Conservation (phyloP, 106 monocot genomes). For the Dendrobium officinale region DNA sequence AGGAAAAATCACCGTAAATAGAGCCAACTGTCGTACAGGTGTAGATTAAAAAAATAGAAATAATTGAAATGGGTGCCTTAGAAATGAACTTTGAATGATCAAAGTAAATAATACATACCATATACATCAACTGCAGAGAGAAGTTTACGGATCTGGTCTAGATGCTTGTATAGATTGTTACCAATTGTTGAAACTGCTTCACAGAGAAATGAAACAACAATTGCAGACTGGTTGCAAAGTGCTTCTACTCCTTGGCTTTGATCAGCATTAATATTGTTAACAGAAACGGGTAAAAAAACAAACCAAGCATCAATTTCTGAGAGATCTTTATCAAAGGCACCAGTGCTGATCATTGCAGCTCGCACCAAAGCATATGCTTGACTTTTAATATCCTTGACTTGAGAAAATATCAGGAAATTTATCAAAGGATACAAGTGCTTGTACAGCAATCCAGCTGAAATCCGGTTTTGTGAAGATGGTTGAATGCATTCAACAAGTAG, state of each 20-base stretch:
- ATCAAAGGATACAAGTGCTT: constrained; percentile 69
- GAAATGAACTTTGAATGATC: background rate
- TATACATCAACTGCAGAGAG: constrained; percentile 20
- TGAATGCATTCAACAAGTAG: constrained; percentile 57
- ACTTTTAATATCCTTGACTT: constrained; percentile 26
- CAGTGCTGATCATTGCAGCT: constrained; percentile 79
- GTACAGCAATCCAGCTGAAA: constrained; percentile 38
- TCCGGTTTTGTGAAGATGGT: constrained; percentile 21
- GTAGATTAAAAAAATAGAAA: background rate
- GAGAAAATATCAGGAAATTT: constrained; percentile 46
- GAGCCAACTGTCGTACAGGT: background rate
- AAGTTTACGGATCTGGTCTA: constrained; percentile 52
- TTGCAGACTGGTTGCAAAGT: constrained; percentile 17
- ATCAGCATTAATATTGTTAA: constrained; percentile 1
- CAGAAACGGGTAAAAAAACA: constrained; percentile 53
- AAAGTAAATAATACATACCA: too few species aligned
- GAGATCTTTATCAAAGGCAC: constrained; percentile 80
- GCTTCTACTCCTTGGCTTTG: constrained; percentile 17
- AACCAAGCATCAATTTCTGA: constrained; percentile 91
- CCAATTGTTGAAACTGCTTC: constrained; percentile 86
- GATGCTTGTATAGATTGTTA: constrained; percentile 75
- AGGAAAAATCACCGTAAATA: background rate
- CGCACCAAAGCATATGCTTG: constrained; percentile 61
- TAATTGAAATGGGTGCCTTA: background rate
- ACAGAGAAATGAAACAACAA: constrained; percentile 77